Percentiles rank a stretch among this genome's conserved stretches.
These are phyloP conservation scores for Sphagnum fallax DNA, from an alignment of 228 moss, liverwort and hornwort genomes.

Conservation along the genomic window DNA sequence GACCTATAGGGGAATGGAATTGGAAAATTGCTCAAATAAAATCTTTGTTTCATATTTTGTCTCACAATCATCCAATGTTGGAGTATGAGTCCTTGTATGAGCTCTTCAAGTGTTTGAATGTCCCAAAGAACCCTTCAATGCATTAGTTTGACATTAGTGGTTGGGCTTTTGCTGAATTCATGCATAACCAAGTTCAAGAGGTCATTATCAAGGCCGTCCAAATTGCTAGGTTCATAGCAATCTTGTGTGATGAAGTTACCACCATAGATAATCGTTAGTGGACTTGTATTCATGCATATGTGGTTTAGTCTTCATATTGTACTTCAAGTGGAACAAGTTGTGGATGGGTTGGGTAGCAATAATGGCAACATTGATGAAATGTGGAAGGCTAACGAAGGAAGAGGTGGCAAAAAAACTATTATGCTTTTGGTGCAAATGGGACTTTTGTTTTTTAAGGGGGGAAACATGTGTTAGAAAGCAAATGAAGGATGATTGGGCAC, in stretches of 20 bases:
- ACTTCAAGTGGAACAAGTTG: neutral
- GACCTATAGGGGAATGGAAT: neutral
- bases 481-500: neutral
- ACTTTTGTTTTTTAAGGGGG: neutral
- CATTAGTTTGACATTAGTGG: neutral
- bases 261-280: no score
- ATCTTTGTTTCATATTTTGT: neutral
- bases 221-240: neutral
- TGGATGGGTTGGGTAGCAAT: neutral
- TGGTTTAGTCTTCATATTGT: no score
- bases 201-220: neutral
- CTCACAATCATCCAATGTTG: neutral
- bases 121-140: neutral
- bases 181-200: neutral
- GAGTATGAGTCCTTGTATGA: slow-evolving; percentile 1
- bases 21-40: neutral
- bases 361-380: neutral
- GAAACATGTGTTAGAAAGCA: neutral
- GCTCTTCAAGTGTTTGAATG: neutral
- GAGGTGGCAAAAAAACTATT: neutral
- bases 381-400: neutral
- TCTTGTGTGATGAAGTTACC: no score
- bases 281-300: no score
- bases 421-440: neutral
- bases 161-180: neutral